A percentile compares a stretch with the other conserved stretches of the same genome.
Evolutionary conservation across 2,329 filamentous ascomycete species (phyloP).

Genomic region (Cladobotryum protrusum): DNA sequence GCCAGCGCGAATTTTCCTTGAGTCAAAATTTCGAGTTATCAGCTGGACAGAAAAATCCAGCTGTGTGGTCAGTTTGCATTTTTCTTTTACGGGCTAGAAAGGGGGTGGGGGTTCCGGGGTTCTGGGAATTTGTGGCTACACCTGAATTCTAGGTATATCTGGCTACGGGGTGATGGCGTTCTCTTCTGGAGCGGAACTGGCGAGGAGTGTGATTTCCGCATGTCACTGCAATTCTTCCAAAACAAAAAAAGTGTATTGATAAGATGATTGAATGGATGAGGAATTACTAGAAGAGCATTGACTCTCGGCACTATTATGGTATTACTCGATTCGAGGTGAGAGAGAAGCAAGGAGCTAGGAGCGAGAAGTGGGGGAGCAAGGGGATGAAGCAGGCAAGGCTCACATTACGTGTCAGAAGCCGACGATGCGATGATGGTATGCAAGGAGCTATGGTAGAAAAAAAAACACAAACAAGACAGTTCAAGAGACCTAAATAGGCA

Average conservation of each 20-base stretch:
- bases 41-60: background rate
- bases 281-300: background rate
- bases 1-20: background rate
- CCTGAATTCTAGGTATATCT: background rate
- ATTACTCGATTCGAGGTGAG: too few relatives aligned
- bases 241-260: slow-evolving; percentile 11
- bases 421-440: too few relatives aligned
- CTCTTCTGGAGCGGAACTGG: background rate
- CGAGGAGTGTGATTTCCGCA: slow-evolving; percentile 5
- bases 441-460: too few relatives aligned
- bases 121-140: too few relatives aligned
- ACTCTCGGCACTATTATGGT: too few relatives aligned
- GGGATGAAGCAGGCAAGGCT: too few relatives aligned
- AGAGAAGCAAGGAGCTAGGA: too few relatives aligned
- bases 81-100: background rate
- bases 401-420: too few relatives aligned
- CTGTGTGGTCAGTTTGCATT: background rate
- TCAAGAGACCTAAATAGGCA: background rate
- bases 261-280: slow-evolving; percentile 1
- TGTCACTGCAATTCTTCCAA: background rate
- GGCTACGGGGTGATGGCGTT: background rate
- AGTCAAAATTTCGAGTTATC: background rate
- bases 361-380: too few relatives aligned
- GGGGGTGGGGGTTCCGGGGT: background rate
- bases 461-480: background rate